Evolutionary conservation across 2,329 filamentous ascomycete genomes (phyloP).

Genomic region (Diaporthe eres): DNA sequence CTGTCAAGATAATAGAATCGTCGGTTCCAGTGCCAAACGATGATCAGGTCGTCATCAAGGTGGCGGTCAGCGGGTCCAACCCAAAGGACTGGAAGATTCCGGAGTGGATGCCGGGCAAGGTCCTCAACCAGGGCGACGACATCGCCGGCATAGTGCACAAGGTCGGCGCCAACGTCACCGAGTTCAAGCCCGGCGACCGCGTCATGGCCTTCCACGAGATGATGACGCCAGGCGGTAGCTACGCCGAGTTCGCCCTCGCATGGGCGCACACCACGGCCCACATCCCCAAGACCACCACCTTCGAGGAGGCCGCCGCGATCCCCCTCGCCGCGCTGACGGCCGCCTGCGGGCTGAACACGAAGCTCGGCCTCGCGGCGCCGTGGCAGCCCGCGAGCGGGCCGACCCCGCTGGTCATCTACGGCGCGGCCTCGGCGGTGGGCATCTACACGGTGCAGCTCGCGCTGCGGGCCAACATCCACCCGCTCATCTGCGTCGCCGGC

Average conservation of each 20-base stretch:
- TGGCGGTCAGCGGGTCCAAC: slow-evolving; percentile 60
- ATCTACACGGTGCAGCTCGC: slow-evolving; percentile 72
- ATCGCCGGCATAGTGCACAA: slow-evolving; percentile 68
- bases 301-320: slow-evolving; percentile 59
- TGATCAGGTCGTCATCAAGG: slow-evolving; percentile 59
- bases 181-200: slow-evolving; percentile 70
- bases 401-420: slow-evolving; percentile 64
- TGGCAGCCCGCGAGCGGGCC: slow-evolving; percentile 47
- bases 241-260: slow-evolving; percentile 59
- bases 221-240: slow-evolving; percentile 51
- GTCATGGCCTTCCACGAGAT: slow-evolving; percentile 68
- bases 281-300: slow-evolving; percentile 53
- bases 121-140: slow-evolving; percentile 66
- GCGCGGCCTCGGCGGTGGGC: slow-evolving; percentile 69
- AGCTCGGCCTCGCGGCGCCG: slow-evolving; percentile 56
- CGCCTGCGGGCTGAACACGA: slow-evolving; percentile 54
- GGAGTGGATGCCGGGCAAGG: slow-evolving; percentile 42
- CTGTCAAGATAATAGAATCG: slow-evolving; percentile 56
- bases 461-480: slow-evolving; percentile 68
- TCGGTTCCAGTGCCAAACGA: slow-evolving; percentile 55
- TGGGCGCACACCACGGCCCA: slow-evolving; percentile 58
- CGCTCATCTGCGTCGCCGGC: slow-evolving; percentile 72
- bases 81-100: slow-evolving; percentile 63
- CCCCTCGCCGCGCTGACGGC: slow-evolving; percentile 61
- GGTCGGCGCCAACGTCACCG: slow-evolving; percentile 67